phyloP scores from a whole-genome alignment of 352 stramenopile genomes.

The Phytophthora pluvialis region DNA sequence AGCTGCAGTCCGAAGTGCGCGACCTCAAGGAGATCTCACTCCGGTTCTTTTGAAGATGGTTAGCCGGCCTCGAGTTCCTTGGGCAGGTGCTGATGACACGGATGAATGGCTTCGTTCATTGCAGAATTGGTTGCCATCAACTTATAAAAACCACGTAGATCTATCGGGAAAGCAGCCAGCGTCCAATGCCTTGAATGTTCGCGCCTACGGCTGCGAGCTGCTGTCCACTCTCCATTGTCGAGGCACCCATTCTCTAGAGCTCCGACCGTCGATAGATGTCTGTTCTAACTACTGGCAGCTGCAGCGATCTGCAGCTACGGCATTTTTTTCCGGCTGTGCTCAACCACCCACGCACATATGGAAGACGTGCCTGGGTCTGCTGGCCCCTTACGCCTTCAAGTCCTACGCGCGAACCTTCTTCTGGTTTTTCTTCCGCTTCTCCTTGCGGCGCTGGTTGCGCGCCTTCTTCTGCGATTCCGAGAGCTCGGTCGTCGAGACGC shows the following conservation, averaged over 20 bases:
- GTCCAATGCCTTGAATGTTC: constrained; percentile 16
- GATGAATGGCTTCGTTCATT: constrained; percentile 10
- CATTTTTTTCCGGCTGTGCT: constrained; percentile 17
- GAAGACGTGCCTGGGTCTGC: constrained; percentile 34
- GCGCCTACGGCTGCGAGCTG: constrained; percentile 23
- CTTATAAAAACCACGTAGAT: constrained; percentile 44
- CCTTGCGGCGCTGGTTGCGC: constrained; percentile 77
- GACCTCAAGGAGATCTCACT: constrained; percentile 65
- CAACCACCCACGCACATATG: constrained; percentile 17
- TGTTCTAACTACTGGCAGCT: constrained; percentile 32
- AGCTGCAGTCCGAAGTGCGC: constrained; percentile 61
- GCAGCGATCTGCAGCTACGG: constrained; percentile 10
- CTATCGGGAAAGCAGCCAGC: constrained; percentile 27
- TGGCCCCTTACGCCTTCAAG: constrained; percentile 33
- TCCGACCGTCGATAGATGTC: constrained; percentile 31
- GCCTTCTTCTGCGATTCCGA: constrained; percentile 67
- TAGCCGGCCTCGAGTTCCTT: neutral
- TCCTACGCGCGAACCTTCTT: constrained; percentile 52
- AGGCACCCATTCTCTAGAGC: constrained; percentile 9
- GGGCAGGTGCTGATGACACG: neutral
- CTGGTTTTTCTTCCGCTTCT: constrained; percentile 80
- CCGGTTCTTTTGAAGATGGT: constrained; percentile 47
- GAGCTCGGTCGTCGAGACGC: constrained; percentile 32
- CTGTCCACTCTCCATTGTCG: constrained; percentile 19
- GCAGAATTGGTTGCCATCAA: constrained; percentile 30